Percentiles rank a stretch among this genome's conserved stretches.
These are phyloP conservation scores for Neurospora tetraspora DNA, from an alignment of 495 filamentous ascomycete genomes.

Conservation along the genomic window DNA sequence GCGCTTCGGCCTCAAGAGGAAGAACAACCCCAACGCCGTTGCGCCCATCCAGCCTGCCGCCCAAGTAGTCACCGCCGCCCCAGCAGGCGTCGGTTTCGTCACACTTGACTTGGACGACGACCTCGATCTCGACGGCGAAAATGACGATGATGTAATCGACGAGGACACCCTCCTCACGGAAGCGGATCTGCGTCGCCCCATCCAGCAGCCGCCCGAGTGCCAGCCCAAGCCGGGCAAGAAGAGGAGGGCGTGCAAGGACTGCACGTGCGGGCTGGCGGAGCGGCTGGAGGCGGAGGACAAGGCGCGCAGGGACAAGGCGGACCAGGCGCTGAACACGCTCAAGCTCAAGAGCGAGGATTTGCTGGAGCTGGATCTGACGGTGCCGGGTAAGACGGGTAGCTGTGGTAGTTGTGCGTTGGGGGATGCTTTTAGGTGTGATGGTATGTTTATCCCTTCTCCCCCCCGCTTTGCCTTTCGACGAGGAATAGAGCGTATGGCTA, in stretches of 20 bases:
- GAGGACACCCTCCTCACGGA: conserved; percentile 79
- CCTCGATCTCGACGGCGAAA: conserved; percentile 44
- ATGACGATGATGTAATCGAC: conserved; percentile 80
- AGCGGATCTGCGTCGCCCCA: conserved; percentile 62
- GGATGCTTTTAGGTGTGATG: conserved; percentile 68
- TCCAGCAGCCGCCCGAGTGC: conserved; percentile 73
- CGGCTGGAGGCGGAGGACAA: conserved; percentile 72
- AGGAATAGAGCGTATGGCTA: neutral
- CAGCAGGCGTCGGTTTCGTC: conserved; percentile 60
- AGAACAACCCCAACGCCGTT: conserved; percentile 26
- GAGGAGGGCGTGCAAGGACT: conserved; percentile 93
- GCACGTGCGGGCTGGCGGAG: conserved; percentile 81
- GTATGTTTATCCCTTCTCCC: conserved; percentile 10
- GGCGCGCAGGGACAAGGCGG: conserved; percentile 50
- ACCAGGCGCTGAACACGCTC: conserved; percentile 40
- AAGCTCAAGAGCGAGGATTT: conserved; percentile 76
- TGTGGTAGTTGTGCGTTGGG: conserved; percentile 91
- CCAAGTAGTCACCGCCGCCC: conserved; percentile 15
- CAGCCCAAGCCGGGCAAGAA: conserved; percentile 73
- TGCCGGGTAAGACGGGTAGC: conserved; percentile 85
- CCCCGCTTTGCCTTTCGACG: neutral
- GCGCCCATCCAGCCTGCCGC: conserved; percentile 23
- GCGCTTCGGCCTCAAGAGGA: conserved; percentile 57
- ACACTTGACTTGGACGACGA: conserved; percentile 52
- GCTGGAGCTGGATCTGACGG: conserved; percentile 89